Evolutionary conservation across 768 basidiomycete species (phyloP).

Genomic region (Suillus occidentalis): DNA sequence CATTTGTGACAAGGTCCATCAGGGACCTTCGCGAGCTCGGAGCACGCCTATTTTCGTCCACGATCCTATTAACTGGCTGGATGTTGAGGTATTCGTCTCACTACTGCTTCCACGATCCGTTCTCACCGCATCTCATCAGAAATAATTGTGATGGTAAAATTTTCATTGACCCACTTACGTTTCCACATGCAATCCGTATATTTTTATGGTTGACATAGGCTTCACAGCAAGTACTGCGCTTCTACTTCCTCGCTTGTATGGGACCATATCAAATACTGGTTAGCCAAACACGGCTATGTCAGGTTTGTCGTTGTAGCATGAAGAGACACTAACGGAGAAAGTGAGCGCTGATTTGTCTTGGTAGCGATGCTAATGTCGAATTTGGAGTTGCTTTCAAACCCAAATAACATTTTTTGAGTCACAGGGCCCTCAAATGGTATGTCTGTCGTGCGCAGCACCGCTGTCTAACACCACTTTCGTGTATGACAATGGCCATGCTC

Average conservation of each 20-base stretch:
- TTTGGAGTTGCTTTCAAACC: background rate
- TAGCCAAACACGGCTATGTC: background rate
- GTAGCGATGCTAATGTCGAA: background rate
- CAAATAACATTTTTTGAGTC: background rate
- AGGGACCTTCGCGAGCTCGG: background rate
- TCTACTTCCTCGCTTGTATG: background rate
- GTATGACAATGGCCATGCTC: background rate
- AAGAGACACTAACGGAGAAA: background rate
- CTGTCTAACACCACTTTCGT: background rate
- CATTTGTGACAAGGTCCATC: background rate
- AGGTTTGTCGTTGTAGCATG: background rate
- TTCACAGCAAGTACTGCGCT: background rate
- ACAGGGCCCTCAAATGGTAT: background rate
- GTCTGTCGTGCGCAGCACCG: background rate
- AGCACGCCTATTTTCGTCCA: background rate
- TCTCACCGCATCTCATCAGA: slow-evolving; percentile 1
- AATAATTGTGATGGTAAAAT: background rate
- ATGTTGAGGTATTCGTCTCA: background rate
- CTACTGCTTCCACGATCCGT: slow-evolving; percentile 3
- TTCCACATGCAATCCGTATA: background rate
- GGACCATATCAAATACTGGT: background rate
- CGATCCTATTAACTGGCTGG: background rate
- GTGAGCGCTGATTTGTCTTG: background rate
- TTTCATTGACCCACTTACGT: background rate
- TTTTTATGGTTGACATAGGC: background rate